Evolutionary conservation across 2,329 filamentous ascomycete genomes (phyloP).

Genomic region (Scytalidium lignicola): DNA sequence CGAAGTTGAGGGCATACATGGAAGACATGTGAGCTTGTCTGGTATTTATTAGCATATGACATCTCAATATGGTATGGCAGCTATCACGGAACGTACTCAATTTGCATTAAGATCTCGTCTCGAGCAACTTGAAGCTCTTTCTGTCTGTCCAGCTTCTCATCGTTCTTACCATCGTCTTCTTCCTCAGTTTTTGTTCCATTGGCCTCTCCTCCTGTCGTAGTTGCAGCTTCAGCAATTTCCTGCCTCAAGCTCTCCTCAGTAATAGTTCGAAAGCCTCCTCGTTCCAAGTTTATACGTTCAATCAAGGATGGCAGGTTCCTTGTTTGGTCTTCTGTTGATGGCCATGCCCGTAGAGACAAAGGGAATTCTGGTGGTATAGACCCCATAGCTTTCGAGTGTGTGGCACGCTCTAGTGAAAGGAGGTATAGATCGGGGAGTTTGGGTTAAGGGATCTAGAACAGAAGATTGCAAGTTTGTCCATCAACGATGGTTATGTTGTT

Average conservation of each 20-base stretch:
- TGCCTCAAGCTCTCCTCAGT: slow-evolving; percentile 67
- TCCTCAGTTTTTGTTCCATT: slow-evolving; percentile 32
- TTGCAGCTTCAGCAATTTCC: slow-evolving; percentile 51
- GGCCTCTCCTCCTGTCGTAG: slow-evolving; percentile 34
- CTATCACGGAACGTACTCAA: slow-evolving; percentile 42
- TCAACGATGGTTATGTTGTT: too few relatives aligned
- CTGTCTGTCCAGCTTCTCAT: slow-evolving; percentile 32
- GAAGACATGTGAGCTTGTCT: slow-evolving; percentile 52
- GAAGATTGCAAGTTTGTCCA: too few relatives aligned
- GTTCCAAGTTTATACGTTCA: slow-evolving; percentile 69
- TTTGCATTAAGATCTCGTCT: slow-evolving; percentile 51
- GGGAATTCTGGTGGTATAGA: slow-evolving; percentile 36
- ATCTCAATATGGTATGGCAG: not conserved
- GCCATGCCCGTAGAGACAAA: slow-evolving; percentile 61
- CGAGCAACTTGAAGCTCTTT: slow-evolving; percentile 39
- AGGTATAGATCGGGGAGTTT: too few relatives aligned
- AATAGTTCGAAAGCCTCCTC: slow-evolving; percentile 76
- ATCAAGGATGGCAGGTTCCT: slow-evolving; percentile 70
- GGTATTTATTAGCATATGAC: slow-evolving; percentile 9
- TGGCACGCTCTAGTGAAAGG: not conserved
- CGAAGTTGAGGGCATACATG: slow-evolving; percentile 70
- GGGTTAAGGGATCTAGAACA: too few relatives aligned
- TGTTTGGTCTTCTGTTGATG: slow-evolving; percentile 46
- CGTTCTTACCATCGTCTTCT: slow-evolving; percentile 43
- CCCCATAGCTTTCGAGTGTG: slow-evolving; percentile 11